Percentiles rank a stretch among this genome's conserved stretches.
Evolutionary conservation across 306 rosid species (phyloP).

Genomic region (Sophora flavescens): DNA sequence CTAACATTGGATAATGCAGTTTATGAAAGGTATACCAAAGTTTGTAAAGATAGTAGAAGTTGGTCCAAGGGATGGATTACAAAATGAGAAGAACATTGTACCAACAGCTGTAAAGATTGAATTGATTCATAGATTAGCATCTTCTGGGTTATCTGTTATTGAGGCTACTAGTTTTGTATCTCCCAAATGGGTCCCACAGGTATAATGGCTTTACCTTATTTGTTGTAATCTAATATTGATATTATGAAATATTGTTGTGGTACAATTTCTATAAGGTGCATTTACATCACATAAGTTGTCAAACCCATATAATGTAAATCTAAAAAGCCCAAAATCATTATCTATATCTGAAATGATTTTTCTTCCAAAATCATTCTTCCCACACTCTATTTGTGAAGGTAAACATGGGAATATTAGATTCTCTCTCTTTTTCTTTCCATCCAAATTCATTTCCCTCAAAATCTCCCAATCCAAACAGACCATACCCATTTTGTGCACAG

Average conservation of each 20-base stretch:
- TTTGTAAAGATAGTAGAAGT: slow-evolving; percentile 84
- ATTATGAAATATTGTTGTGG: not conserved
- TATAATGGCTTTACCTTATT: slow-evolving; percentile 31
- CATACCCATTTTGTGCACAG: slow-evolving; percentile 11
- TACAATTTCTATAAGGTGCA: not conserved
- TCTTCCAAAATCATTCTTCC: slow-evolving; percentile 18
- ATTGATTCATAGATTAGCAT: slow-evolving; percentile 69
- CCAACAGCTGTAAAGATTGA: slow-evolving; percentile 67
- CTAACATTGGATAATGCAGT: slow-evolving; percentile 48
- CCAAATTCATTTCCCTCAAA: not conserved
- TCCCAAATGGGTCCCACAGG: slow-evolving; percentile 89
- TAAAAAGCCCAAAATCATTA: not conserved
- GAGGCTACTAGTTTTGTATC: slow-evolving; percentile 88
- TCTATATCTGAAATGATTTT: not conserved
- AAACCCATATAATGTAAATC: not conserved
- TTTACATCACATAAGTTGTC: not conserved
- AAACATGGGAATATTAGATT: slow-evolving; percentile 27
- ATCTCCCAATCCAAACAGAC: not conserved
- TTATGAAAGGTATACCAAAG: slow-evolving; percentile 60
- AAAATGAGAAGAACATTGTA: slow-evolving; percentile 73
- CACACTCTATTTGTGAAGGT: slow-evolving; percentile 6
- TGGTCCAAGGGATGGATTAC: slow-evolving; percentile 86
- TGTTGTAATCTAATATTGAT: slow-evolving; percentile 12
- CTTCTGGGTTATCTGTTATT: slow-evolving; percentile 70
- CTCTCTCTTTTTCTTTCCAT: not conserved